Percentiles rank a stretch among this genome's conserved stretches.
These are phyloP conservation scores for Guadua angustifolia DNA, from an alignment of 176 grass and related monocot genomes.

Conservation along the genomic window DNA sequence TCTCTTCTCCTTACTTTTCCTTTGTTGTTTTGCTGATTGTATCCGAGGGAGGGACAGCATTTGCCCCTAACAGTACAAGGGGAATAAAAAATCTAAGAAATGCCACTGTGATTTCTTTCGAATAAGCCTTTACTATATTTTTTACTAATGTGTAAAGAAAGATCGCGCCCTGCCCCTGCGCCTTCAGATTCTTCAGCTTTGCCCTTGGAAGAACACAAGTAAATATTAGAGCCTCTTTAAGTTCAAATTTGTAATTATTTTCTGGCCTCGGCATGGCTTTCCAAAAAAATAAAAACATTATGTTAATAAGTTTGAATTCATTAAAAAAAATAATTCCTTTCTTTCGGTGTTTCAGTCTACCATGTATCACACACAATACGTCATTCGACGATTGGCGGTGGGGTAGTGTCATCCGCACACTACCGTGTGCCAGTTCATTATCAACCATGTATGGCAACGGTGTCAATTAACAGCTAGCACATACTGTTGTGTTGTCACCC, in stretches of 20 bases:
- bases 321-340: background rate
- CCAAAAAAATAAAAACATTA: background rate
- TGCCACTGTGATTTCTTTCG: background rate
- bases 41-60: background rate
- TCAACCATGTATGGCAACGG: background rate
- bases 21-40: slow-evolving; percentile 15
- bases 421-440: background rate
- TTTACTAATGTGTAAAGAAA: background rate
- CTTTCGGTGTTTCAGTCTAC: background rate
- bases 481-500: background rate
- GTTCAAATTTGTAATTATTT: background rate
- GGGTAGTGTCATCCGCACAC: background rate
- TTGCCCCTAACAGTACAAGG: slow-evolving; percentile 11
- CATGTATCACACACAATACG: background rate
- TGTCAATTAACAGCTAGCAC: background rate
- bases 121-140: background rate
- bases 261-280: background rate
- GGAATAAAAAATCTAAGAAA: slow-evolving; percentile 28
- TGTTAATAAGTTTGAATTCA: background rate
- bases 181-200: background rate
- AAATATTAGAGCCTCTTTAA: background rate
- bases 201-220: background rate
- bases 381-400: background rate
- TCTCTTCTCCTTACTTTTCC: background rate
- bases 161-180: background rate